Percentiles rank a stretch among this genome's conserved stretches.
Conservation (phyloP, 371 early-diverging fungal genomes). For the Rhizomucor miehei region DNA sequence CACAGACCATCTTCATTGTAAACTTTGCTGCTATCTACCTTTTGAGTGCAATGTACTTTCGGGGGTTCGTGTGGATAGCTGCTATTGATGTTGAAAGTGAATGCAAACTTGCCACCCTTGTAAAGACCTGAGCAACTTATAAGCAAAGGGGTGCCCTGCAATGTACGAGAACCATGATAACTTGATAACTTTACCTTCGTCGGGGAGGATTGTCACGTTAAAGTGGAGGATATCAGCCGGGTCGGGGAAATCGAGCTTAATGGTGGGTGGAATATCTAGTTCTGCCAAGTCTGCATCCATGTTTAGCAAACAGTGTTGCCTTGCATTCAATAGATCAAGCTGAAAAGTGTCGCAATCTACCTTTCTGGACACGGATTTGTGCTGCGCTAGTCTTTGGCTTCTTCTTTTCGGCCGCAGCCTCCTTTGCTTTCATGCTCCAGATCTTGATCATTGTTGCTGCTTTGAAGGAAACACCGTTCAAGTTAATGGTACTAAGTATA, state of each 20-base stretch:
- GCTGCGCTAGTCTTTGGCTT: conserved; percentile 87
- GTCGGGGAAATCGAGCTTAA: conserved; percentile 76
- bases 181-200: conserved; percentile 68
- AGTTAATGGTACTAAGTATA: too few species aligned
- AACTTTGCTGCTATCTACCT: conserved; percentile 50
- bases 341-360: conserved; percentile 29
- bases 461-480: too few species aligned
- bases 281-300: conserved; percentile 70
- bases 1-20: not conserved
- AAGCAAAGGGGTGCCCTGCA: too few species aligned
- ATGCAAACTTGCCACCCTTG: conserved; percentile 87
- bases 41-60: conserved; percentile 92
- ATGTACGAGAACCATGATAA: too few species aligned
- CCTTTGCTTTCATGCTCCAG: conserved; percentile 84
- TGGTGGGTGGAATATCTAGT: conserved; percentile 78
- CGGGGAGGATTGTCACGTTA: conserved; percentile 80
- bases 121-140: conserved; percentile 76
- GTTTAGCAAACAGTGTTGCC: not conserved
- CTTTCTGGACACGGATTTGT: conserved; percentile 92
- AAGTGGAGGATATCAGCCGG: conserved; percentile 85
- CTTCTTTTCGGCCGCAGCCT: conserved; percentile 70
- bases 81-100: conserved; percentile 86
- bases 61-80: conserved; percentile 99
- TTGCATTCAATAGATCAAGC: not conserved
- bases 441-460: conserved; percentile 71